Base-by-base conservation (phyloP, 176 grass and related monocot species). In the Puya raimondii region DNA sequence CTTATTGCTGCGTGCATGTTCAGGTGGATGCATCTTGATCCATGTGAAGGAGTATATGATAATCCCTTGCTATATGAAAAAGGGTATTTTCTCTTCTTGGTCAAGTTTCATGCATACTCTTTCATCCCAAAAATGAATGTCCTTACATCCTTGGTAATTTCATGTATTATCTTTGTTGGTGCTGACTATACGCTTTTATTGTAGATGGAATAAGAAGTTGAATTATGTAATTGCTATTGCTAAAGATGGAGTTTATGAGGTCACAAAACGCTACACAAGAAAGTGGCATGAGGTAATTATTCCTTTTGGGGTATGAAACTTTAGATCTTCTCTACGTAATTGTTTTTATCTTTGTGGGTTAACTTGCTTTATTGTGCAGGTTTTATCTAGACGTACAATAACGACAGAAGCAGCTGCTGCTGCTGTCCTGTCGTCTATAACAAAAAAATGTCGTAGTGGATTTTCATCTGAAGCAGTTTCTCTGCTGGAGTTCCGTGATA, bases 21-120 rank as follows among this genome's bases (percentile, higher is more conserved):
- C 74, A 99, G 94, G 78, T 99, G 94, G 89, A 99, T 99, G 87
- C 94, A 99, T 86, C 87, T 99, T 54, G 94, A 99, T 90, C 89
- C 94, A 70, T 93, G 94, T 4, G 89, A 99, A 84, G 89, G 94
- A 81, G 61, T 77, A 67, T 99, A 90, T 82, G 86, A 99, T 79
- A 88, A 99, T 75, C 94, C 94, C 47, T 59, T 99, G 48, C 72
- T 93, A 67, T 99, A 99, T 67, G 89, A 99, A 83, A 90, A 99
- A 72, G 87, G 94, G 89, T 99, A 77, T 50, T 64, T 48, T 53
- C 11, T 20, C 27, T 67, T 51, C 53, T 14, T 14, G 53, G 16
- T 2, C 4, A 15, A 54, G 11, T 12, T 54, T 16, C 12, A 56
- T 56, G 12, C 53, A 56, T 13, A 15, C 51, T 13, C 51, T 23